phyloP scores from a whole-genome alignment of 768 basidiomycete species.

The Tricholoma furcatifolium region DNA sequence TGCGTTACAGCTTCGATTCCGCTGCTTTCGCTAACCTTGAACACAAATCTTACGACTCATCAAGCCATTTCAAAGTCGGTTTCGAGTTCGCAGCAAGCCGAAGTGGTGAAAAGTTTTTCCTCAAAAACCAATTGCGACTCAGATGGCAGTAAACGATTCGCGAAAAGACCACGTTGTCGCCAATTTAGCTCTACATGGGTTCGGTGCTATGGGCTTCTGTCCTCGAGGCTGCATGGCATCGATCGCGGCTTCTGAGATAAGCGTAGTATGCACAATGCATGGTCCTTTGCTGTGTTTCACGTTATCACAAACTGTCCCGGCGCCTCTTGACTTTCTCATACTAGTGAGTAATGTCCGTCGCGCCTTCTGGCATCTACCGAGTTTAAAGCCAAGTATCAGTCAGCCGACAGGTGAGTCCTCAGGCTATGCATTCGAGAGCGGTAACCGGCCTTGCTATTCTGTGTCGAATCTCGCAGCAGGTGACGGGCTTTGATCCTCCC shows the following conservation, averaged over 20 bases:
- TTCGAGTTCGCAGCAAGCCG: background rate
- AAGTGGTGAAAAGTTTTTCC: background rate
- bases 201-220: background rate
- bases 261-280: background rate
- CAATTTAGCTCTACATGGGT: constrained; percentile 8
- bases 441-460: too few relatives aligned
- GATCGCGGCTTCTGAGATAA: constrained; percentile 1
- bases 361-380: background rate
- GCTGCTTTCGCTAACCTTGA: constrained; percentile 18
- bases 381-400: background rate
- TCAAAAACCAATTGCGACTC: background rate
- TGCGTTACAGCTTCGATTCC: constrained; percentile 11
- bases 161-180: too few relatives aligned
- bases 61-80: background rate
- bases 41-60: background rate
- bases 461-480: background rate
- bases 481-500: constrained; percentile 5
- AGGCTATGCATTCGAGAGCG: too few relatives aligned
- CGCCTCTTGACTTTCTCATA: background rate
- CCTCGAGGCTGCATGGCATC: constrained; percentile 11
- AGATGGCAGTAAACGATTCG: background rate
- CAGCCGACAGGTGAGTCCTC: too few relatives aligned
- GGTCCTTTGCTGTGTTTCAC: constrained; percentile 2
- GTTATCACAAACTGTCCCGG: background rate
- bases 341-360: background rate